Evolutionary conservation across 176 grass and related monocot genomes (phyloP).

Genomic region (Poa pratensis): DNA sequence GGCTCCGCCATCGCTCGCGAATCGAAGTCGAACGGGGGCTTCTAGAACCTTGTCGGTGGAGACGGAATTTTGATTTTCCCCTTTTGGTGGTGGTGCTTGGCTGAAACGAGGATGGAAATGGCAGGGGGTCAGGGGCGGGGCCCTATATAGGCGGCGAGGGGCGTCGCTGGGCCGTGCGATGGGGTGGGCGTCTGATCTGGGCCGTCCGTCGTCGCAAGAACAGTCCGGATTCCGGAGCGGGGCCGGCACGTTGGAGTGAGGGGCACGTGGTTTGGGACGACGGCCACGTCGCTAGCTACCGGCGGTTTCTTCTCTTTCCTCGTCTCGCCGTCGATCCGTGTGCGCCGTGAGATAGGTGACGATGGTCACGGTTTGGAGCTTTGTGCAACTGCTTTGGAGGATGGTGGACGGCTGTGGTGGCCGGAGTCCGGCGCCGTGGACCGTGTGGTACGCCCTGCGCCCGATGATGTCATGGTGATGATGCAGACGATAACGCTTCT

Average conservation of each 20-base stretch:
- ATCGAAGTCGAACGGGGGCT: constrained; percentile 4
- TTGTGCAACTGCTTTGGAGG: neutral
- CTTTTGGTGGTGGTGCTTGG: neutral
- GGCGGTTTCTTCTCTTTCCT: neutral
- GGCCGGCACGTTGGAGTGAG: constrained; percentile 13
- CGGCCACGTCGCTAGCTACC: constrained; percentile 3
- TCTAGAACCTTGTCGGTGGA: neutral
- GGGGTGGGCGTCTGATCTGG: neutral
- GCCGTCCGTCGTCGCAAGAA: neutral
- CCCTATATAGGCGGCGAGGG: constrained; percentile 15
- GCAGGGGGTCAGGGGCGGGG: neutral
- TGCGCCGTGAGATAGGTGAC: neutral
- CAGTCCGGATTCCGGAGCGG: neutral
- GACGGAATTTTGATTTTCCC: neutral
- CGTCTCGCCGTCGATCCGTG: constrained; percentile 7
- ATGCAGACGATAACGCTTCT: neutral
- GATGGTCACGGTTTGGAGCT: neutral
- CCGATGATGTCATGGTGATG: neutral
- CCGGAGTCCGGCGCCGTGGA: neutral
- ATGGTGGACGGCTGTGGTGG: neutral
- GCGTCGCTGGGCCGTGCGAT: constrained; percentile 12
- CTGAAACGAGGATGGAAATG: neutral
- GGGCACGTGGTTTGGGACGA: constrained; percentile 17
- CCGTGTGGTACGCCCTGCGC: neutral
- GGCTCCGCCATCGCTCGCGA: constrained; percentile 59